Evolutionary conservation across 306 rosid genomes (phyloP).

Genomic region (Lotus japonicus): DNA sequence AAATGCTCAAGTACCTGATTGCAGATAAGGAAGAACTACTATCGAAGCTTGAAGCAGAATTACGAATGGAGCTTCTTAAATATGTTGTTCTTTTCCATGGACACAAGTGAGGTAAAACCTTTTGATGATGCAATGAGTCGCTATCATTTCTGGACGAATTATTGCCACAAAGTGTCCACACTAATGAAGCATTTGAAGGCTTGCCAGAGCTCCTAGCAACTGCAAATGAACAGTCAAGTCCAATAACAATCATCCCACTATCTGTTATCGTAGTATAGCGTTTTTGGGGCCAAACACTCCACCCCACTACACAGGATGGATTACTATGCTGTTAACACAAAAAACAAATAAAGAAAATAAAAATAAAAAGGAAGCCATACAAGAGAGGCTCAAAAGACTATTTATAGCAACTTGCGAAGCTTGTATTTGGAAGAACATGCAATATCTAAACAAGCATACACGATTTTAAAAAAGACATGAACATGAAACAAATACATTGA

Average conservation of each 20-base stretch:
- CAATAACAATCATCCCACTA: neutral
- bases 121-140: constrained; percentile 38
- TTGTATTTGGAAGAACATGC: neutral
- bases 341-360: neutral
- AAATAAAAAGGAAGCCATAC: neutral
- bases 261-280: neutral
- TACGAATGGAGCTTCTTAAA: constrained; percentile 46
- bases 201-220: constrained; percentile 40
- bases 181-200: constrained; percentile 66
- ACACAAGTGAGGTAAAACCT: constrained; percentile 58
- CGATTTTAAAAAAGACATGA: neutral
- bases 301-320: neutral
- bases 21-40: constrained; percentile 44
- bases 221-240: constrained; percentile 31
- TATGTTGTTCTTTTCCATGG: constrained; percentile 83
- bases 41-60: constrained; percentile 39
- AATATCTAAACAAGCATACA: constrained; percentile 8
- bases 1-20: constrained; percentile 52
- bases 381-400: neutral
- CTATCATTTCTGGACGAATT: constrained; percentile 32
- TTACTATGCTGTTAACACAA: neutral
- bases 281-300: neutral
- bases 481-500: neutral
- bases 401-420: neutral
- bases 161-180: constrained; percentile 67